Percentiles rank a stretch among this genome's conserved stretches.
Conservation (phyloP, 176 grass and related monocot species). For the Carex littledalei region DNA sequence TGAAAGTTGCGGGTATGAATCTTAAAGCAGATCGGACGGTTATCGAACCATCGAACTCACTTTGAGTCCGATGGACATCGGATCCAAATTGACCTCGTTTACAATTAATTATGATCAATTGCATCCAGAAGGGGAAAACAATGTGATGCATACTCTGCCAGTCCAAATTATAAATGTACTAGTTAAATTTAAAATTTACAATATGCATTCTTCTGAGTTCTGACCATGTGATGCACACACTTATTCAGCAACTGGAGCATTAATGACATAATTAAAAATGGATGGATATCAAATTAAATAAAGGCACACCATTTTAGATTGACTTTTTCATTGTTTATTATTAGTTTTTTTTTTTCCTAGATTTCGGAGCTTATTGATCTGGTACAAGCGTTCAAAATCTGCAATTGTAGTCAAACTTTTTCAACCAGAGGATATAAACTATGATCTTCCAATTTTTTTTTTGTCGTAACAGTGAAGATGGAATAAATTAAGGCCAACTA, state of each 20-base stretch:
- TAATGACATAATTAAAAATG: constrained; percentile 3
- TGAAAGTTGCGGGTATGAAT: too few relatives aligned
- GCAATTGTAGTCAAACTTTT: neutral
- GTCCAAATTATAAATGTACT: neutral
- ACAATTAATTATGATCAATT: neutral
- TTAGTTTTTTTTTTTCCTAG: neutral
- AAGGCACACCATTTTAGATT: constrained; percentile 1
- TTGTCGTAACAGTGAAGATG: neutral
- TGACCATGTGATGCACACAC: constrained; percentile 12
- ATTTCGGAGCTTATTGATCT: constrained; percentile 5
- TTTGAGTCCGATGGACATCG: too few relatives aligned
- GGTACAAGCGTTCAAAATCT: constrained; percentile 4
- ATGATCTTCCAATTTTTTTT: neutral
- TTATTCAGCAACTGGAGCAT: neutral
- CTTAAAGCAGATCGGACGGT: too few relatives aligned
- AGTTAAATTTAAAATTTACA: neutral
- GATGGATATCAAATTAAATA: constrained; percentile 7
- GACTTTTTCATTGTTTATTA: neutral
- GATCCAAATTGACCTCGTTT: neutral
- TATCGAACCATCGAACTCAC: too few relatives aligned
- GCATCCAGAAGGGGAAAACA: neutral
- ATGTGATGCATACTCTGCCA: neutral
- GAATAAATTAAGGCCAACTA: neutral
- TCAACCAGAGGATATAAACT: neutral
- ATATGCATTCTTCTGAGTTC: neutral